Evolutionary conservation across 495 filamentous ascomycete species (phyloP).

Genomic region (Penicillium canariense): DNA sequence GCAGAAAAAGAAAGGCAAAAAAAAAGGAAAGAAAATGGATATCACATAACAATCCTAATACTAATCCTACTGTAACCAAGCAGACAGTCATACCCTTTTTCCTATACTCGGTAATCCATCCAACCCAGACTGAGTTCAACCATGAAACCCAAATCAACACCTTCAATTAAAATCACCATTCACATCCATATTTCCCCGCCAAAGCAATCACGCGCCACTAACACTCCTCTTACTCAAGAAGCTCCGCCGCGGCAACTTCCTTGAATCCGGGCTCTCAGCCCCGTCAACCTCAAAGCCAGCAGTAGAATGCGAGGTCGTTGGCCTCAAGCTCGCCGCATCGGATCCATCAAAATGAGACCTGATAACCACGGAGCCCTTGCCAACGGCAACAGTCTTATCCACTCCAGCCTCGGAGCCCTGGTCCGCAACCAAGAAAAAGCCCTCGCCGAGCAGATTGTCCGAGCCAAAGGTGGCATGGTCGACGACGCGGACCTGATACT

Average conservation of each 20-base stretch:
- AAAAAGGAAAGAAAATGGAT: constrained; percentile 15
- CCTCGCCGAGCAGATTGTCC: constrained; percentile 79
- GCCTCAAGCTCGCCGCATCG: constrained; percentile 30
- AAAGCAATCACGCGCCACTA: constrained; percentile 45
- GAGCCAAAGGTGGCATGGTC: constrained; percentile 78
- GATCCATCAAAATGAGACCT: constrained; percentile 58
- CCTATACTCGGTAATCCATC: constrained; percentile 10
- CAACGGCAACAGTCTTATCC: constrained; percentile 72
- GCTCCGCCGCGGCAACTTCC: constrained; percentile 45
- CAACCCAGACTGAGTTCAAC: not conserved
- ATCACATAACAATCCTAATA: constrained; percentile 13
- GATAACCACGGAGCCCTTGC: constrained; percentile 63
- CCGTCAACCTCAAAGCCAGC: constrained; percentile 33
- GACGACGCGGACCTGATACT: constrained; percentile 82
- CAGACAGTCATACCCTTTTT: constrained; percentile 9
- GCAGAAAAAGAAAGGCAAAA: not conserved
- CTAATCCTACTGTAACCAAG: not conserved
- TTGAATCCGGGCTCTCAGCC: constrained; percentile 54
- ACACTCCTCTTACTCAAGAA: constrained; percentile 58
- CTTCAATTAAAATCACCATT: not conserved
- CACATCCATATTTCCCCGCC: too few species aligned
- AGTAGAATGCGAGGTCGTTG: constrained; percentile 40
- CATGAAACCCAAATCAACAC: not conserved
- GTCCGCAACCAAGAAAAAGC: constrained; percentile 86
- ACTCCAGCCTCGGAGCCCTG: constrained; percentile 58